phyloP scores from a whole-genome alignment of 768 basidiomycete genomes.

The Gymnopilus dilepis region DNA sequence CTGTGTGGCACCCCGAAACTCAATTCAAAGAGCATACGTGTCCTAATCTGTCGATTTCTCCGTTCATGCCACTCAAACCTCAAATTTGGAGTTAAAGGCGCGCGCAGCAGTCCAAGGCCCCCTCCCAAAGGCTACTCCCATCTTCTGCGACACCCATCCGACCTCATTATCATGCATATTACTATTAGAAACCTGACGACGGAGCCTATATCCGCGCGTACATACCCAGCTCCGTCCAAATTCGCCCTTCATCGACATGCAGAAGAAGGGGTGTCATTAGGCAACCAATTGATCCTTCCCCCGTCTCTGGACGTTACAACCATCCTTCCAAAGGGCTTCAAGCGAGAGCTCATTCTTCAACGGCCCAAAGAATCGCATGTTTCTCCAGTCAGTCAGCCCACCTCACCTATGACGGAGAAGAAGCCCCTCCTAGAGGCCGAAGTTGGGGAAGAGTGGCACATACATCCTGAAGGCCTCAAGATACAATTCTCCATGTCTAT shows the following conservation, averaged over 20 bases:
- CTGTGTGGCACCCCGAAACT: background rate
- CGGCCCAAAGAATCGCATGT: background rate
- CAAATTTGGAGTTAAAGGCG: background rate
- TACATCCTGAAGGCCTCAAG: constrained; percentile 30
- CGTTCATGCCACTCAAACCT: background rate
- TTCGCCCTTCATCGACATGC: constrained; percentile 11
- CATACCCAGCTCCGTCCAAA: constrained; percentile 19
- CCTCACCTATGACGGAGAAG: constrained; percentile 6
- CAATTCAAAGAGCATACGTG: background rate
- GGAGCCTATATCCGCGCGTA: constrained; percentile 27
- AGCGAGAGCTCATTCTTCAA: constrained; percentile 22
- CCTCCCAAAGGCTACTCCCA: too few relatives aligned
- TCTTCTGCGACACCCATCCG: background rate
- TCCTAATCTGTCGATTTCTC: constrained; percentile 6
- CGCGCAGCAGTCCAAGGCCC: background rate
- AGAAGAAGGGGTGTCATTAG: background rate
- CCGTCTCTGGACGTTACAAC: constrained; percentile 24
- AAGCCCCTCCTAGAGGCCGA: background rate
- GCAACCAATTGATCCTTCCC: constrained; percentile 20
- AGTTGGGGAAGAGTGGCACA: constrained; percentile 27
- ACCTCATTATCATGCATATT: constrained; percentile 24
- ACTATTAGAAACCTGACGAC: constrained; percentile 35
- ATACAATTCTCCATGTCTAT: constrained; percentile 36
- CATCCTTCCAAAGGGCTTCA: constrained; percentile 25
- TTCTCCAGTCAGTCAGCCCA: background rate